A percentile compares a stretch with the other conserved stretches of the same genome.
Evolutionary conservation across 805 yeast genomes (phyloP).

Genomic region (Candida arabinofermentans): DNA sequence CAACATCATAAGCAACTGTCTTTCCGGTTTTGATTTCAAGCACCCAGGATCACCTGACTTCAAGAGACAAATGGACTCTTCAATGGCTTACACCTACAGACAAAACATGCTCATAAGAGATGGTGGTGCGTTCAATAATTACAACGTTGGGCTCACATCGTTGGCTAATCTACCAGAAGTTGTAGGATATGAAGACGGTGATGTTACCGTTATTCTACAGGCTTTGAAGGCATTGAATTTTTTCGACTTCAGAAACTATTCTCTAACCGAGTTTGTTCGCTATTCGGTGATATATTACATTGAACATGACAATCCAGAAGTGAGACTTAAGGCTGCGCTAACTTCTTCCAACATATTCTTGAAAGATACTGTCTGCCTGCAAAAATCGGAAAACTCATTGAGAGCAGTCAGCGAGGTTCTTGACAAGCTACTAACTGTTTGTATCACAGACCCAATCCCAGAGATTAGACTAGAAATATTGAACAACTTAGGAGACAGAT

Average conservation of each 20-base stretch:
- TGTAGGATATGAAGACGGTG: slow-evolving; percentile 26
- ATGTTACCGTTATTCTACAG: slow-evolving; percentile 54
- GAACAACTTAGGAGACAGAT: slow-evolving; percentile 62
- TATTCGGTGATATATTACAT: slow-evolving; percentile 80
- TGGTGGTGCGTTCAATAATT: slow-evolving; percentile 37
- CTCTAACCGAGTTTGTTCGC: slow-evolving; percentile 83
- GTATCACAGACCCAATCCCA: slow-evolving; percentile 83
- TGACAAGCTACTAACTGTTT: slow-evolving; percentile 71
- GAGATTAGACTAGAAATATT: slow-evolving; percentile 83
- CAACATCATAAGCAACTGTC: slow-evolving; percentile 64
- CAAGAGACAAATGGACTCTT: slow-evolving; percentile 51
- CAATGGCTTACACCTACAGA: slow-evolving; percentile 74
- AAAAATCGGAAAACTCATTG: slow-evolving; percentile 75
- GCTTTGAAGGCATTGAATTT: slow-evolving; percentile 73
- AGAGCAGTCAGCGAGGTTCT: slow-evolving; percentile 82
- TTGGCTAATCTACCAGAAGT: slow-evolving; percentile 20
- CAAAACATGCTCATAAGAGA: slow-evolving; percentile 69
- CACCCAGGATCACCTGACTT: slow-evolving; percentile 86
- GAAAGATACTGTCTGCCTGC: slow-evolving; percentile 79
- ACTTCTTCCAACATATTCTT: slow-evolving; percentile 76
- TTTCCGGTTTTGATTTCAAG: slow-evolving; percentile 76
- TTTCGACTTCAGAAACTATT: slow-evolving; percentile 71
- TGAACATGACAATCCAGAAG: slow-evolving; percentile 73
- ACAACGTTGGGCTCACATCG: slow-evolving; percentile 16
- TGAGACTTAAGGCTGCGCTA: slow-evolving; percentile 78